Conservation (phyloP, 176 grass and related monocot species). For the Dactylis glomerata region DNA sequence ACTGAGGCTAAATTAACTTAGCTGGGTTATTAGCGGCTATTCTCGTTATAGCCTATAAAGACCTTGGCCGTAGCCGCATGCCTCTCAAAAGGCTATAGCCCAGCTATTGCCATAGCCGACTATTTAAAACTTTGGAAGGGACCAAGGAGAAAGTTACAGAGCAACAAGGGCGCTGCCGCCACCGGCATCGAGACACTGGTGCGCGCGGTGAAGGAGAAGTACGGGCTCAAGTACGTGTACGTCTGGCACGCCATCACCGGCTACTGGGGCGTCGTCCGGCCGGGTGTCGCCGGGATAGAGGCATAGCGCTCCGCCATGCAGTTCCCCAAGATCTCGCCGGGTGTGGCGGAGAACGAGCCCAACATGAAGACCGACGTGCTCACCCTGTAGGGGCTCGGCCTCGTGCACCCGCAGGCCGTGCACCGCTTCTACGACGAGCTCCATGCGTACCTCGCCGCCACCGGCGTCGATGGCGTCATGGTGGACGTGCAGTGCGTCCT, state of each 20-base stretch:
- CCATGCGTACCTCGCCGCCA: conserved; percentile 72
- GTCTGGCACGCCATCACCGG: conserved; percentile 97
- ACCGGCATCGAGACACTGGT: conserved; percentile 73
- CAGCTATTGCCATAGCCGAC: no score
- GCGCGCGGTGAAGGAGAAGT: conserved; percentile 58
- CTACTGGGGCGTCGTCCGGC: conserved; percentile 90
- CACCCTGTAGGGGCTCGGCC: conserved; percentile 79
- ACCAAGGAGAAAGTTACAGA: conserved; percentile 92
- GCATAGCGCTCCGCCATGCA: conserved; percentile 59
- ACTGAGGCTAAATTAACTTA: no score
- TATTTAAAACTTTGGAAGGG: no score
- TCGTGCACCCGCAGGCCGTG: conserved; percentile 77
- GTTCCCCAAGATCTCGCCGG: conserved; percentile 77
- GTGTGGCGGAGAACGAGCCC: conserved; percentile 73
- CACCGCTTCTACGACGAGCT: conserved; percentile 96
- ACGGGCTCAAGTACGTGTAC: conserved; percentile 95
- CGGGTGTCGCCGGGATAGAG: conserved; percentile 58
- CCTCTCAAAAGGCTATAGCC: no score
- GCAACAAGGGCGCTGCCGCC: conserved; percentile 38
- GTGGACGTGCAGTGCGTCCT: conserved; percentile 92
- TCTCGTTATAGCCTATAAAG: no score
- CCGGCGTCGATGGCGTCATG: conserved; percentile 88
- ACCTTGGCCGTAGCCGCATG: no score
- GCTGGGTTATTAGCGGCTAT: no score
- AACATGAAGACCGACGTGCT: conserved; percentile 75